phyloP scores from a whole-genome alignment of 768 basidiomycete species.

The Tulasnella sp. region DNA sequence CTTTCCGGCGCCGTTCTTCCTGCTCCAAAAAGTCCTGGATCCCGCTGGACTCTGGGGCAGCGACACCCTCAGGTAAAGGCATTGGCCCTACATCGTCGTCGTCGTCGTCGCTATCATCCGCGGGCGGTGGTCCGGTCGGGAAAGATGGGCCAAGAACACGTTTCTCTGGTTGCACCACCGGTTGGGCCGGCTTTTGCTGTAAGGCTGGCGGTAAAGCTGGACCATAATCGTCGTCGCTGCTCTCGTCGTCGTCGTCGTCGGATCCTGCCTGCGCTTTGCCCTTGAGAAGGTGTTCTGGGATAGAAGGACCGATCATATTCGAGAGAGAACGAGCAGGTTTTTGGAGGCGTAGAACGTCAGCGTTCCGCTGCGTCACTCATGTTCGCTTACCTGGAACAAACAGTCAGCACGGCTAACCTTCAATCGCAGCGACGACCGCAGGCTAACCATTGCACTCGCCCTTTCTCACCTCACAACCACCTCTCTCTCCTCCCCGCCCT shows the following conservation, averaged over 20 bases:
- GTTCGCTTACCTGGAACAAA: neutral
- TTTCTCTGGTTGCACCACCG: conserved; percentile 24
- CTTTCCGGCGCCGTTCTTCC: conserved; percentile 65
- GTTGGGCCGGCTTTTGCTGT: neutral
- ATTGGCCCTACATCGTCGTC: conserved; percentile 79
- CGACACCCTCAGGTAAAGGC: conserved; percentile 45
- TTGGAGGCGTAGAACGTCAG: neutral
- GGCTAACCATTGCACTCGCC: neutral
- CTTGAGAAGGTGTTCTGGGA: conserved; percentile 26
- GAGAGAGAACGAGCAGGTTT: neutral
- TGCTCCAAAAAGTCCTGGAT: conserved; percentile 75
- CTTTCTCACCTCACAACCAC: conserved; percentile 1
- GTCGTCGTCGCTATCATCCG: conserved; percentile 49
- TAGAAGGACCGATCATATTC: conserved; percentile 24
- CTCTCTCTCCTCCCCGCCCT: neutral
- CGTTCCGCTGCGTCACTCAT: neutral
- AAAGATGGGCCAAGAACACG: conserved; percentile 43
- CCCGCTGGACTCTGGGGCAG: conserved; percentile 39
- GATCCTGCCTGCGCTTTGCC: neutral
- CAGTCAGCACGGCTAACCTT: neutral
- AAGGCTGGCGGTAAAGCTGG: conserved; percentile 12
- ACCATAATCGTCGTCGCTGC: conserved; percentile 16
- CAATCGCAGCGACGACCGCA: neutral
- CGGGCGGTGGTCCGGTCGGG: conserved; percentile 24
- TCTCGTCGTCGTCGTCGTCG: conserved; percentile 3